Evolutionary conservation across 176 grass and related monocot species (phyloP).

Genomic region (Oryza glaberrima): DNA sequence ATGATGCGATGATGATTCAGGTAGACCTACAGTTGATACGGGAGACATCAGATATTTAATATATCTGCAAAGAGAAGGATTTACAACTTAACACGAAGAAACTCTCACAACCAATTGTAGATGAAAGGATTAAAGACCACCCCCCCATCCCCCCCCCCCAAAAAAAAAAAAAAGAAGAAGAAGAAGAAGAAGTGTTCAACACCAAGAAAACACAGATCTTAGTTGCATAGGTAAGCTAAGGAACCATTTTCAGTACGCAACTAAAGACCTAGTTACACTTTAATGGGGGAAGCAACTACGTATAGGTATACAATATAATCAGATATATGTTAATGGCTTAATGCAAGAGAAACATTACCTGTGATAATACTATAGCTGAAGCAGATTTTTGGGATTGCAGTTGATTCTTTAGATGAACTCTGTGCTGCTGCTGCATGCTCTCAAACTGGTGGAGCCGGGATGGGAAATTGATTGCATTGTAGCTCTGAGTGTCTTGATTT

Average conservation of each 20-base stretch:
- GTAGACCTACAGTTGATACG: not conserved
- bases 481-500: slow-evolving; percentile 66
- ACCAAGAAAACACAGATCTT: not conserved
- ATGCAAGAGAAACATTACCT: slow-evolving; percentile 46
- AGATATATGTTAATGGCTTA: slow-evolving; percentile 4
- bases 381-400: slow-evolving; percentile 50
- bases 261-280: not conserved
- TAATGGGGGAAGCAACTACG: not conserved
- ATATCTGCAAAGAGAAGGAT: not conserved
- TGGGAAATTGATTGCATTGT: slow-evolving; percentile 78
- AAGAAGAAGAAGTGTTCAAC: not conserved
- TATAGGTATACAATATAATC: slow-evolving; percentile 4
- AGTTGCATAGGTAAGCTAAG: not conserved
- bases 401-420: slow-evolving; percentile 60
- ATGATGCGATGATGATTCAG: not conserved
- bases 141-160: too few relatives aligned
- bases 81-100: not conserved
- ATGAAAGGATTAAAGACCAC: not conserved
- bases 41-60: slow-evolving; percentile 1
- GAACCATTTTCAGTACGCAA: not conserved
- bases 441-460: slow-evolving; percentile 75
- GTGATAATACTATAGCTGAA: slow-evolving; percentile 42
- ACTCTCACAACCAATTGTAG: not conserved
- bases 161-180: too few relatives aligned
- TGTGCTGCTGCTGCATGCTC: slow-evolving; percentile 71